Evolutionary conservation across 192 early-diverging fungal genomes (phyloP).

Genomic region (Backusella mclennaniae): DNA sequence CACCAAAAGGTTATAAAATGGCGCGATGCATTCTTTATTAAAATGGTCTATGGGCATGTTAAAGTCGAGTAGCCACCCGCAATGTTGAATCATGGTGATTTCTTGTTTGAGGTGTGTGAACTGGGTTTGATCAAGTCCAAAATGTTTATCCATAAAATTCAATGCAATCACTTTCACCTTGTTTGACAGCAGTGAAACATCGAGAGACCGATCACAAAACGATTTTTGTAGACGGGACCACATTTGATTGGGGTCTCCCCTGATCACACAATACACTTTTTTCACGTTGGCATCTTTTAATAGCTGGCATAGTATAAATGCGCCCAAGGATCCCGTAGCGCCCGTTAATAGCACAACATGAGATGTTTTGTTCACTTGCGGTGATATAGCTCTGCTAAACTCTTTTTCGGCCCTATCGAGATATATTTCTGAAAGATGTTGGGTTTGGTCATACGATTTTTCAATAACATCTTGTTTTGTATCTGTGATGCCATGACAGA

Average conservation of each 20-base stretch:
- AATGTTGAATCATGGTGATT: slow-evolving; percentile 32
- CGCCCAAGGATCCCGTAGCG: slow-evolving; percentile 38
- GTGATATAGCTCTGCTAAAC: neutral
- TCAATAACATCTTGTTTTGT: too few species aligned
- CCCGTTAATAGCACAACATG: slow-evolving; percentile 33
- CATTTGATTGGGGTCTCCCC: slow-evolving; percentile 14
- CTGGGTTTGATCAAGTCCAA: slow-evolving; percentile 19
- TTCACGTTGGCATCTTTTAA: slow-evolving; percentile 17
- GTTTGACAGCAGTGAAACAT: slow-evolving; percentile 12
- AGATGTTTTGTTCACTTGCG: neutral
- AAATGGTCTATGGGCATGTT: slow-evolving; percentile 30
- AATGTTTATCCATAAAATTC: slow-evolving; percentile 14
- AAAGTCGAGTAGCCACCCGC: slow-evolving; percentile 39
- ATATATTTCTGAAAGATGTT: slow-evolving; percentile 12
- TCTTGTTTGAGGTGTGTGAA: slow-evolving; percentile 23
- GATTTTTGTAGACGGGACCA: slow-evolving; percentile 8
- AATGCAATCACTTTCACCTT: slow-evolving; percentile 10
- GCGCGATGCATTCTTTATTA: slow-evolving; percentile 25
- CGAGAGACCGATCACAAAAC: slow-evolving; percentile 20
- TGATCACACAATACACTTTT: slow-evolving; percentile 32
- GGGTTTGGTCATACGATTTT: slow-evolving; percentile 4
- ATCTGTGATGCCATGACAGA: neutral
- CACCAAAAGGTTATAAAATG: slow-evolving; percentile 23
- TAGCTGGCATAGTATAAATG: slow-evolving; percentile 23
- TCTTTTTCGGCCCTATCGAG: neutral